Conservation (phyloP, 2,329 filamentous ascomycete genomes). For the Pseudopithomyces chartarum region DNA sequence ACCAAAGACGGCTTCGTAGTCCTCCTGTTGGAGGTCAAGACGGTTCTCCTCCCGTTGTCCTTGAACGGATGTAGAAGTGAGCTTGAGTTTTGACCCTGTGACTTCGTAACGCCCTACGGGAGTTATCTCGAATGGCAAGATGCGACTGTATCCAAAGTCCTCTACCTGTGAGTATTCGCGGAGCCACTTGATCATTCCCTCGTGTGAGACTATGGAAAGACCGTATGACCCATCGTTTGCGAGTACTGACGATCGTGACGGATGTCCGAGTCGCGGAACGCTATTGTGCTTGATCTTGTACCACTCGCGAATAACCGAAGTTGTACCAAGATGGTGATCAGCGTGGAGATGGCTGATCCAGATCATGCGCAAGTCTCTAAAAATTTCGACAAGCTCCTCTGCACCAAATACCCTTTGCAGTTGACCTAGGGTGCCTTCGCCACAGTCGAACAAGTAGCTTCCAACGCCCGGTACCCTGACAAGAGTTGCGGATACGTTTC, state of each 20-base stretch:
- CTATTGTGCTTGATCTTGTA: slow-evolving; percentile 60
- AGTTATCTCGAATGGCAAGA: slow-evolving; percentile 56
- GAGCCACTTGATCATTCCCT: slow-evolving; percentile 75
- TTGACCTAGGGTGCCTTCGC: slow-evolving; percentile 91
- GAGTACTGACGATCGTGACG: slow-evolving; percentile 37
- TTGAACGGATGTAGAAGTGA: slow-evolving; percentile 16
- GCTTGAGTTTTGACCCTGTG: slow-evolving; percentile 34
- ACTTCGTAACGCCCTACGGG: slow-evolving; percentile 25
- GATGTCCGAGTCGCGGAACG: slow-evolving; percentile 31
- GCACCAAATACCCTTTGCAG: slow-evolving; percentile 73
- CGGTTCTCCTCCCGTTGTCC: slow-evolving; percentile 1
- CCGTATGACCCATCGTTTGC: slow-evolving; percentile 34
- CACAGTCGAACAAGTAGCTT: slow-evolving; percentile 89
- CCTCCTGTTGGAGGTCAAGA: slow-evolving; percentile 15
- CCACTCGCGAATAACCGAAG: slow-evolving; percentile 84
- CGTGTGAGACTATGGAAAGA: slow-evolving; percentile 66
- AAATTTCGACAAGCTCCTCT: slow-evolving; percentile 68
- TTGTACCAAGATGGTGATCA: slow-evolving; percentile 89
- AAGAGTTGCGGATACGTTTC: slow-evolving; percentile 90
- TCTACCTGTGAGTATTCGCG: slow-evolving; percentile 80
- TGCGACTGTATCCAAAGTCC: slow-evolving; percentile 70
- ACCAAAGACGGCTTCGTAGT: slow-evolving; percentile 59
- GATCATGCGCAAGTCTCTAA: slow-evolving; percentile 79
- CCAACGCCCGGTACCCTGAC: slow-evolving; percentile 82
- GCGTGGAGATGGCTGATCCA: slow-evolving; percentile 97